phyloP scores from a whole-genome alignment of 192 early-diverging fungal species.

The Coemansia sp. region DNA sequence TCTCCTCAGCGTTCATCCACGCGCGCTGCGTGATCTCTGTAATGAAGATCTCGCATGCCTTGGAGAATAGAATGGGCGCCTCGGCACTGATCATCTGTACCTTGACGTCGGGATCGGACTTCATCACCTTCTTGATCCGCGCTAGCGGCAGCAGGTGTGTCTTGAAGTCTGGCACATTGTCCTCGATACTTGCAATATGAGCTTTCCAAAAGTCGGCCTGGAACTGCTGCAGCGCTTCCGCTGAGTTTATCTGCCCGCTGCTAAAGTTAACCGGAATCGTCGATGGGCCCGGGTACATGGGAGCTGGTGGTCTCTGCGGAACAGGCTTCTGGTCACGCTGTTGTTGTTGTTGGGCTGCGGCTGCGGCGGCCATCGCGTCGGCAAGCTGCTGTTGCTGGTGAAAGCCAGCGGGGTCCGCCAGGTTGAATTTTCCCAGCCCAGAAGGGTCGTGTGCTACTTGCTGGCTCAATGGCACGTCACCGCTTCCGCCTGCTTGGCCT shows the following conservation, averaged over 20 bases:
- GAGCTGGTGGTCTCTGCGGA: conserved; percentile 30
- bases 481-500: conserved; percentile 9
- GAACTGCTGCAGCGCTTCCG: conserved; percentile 50
- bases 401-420: conserved; percentile 11
- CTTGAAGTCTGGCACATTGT: conserved; percentile 83
- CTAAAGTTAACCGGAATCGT: conserved; percentile 54
- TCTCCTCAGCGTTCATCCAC: conserved; percentile 93
- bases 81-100: conserved; percentile 76
- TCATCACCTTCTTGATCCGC: conserved; percentile 98
- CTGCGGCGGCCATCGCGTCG: conserved; percentile 40
- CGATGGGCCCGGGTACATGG: conserved; percentile 49
- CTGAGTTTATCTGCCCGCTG: conserved; percentile 50
- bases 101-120: conserved; percentile 94
- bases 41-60: conserved; percentile 98
- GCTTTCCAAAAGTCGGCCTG: conserved; percentile 65
- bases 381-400: conserved; percentile 45
- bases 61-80: conserved; percentile 91
- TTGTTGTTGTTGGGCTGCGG: conserved; percentile 18
- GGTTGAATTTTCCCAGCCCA: conserved; percentile 32
- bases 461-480: conserved; percentile 21
- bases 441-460: conserved; percentile 19
- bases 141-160: conserved; percentile 87
- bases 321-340: conserved; percentile 11
- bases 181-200: conserved; percentile 63
- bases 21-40: conserved; percentile 80